Evolutionary conservation across 306 rosid genomes (phyloP), one percentile per base, ranked within the genome.

Genomic region (Potentilla sterilis): DNA sequence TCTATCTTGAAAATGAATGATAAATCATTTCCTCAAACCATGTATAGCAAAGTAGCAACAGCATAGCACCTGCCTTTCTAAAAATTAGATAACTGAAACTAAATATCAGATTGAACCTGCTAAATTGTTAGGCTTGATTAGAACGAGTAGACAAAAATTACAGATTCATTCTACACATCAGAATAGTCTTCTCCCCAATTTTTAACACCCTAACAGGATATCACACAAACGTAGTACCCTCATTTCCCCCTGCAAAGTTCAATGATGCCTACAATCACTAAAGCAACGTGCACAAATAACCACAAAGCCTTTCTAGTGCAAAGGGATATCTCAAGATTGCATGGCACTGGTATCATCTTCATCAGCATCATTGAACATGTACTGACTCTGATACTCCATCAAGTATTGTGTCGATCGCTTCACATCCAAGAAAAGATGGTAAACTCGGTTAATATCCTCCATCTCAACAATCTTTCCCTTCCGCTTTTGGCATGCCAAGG

Each of bases 361-460:
- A 1, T 92, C 95, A 4, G 47, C 93, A 54, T 89, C 98, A 76
- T 18, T 95, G 89, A 93, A 91, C 97, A 95, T 92, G 89, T 92
- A 95, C 82, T 85, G 93, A 79, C 80, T 87, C 79, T 95, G 99
- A 81, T 80, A 95, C 90, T 95, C 99, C 91, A 95, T 88, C 90
- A 95, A 73, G 85, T 95, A 95, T 77, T 95, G 98, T 12, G 99
- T 95, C 35, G 99, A 95, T 83, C 99, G 84, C 81, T 95, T 95
- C 73, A 95, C 96, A 71, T 95, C 99, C 88, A 95, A 87, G 79
- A 95, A 92, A 51, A 95, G 90, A 81, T 95, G 96, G 84, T 95
- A 92, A 65, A 89, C 99, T 48, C 98, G 90, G 75, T 89, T 92
- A 44, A 95, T 90, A 72, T 95, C 99, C 38, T 95, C 97, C 88